Base-by-base conservation (phyloP, 1,284 basidiomycete species). In the Psilocybe mexicana region DNA sequence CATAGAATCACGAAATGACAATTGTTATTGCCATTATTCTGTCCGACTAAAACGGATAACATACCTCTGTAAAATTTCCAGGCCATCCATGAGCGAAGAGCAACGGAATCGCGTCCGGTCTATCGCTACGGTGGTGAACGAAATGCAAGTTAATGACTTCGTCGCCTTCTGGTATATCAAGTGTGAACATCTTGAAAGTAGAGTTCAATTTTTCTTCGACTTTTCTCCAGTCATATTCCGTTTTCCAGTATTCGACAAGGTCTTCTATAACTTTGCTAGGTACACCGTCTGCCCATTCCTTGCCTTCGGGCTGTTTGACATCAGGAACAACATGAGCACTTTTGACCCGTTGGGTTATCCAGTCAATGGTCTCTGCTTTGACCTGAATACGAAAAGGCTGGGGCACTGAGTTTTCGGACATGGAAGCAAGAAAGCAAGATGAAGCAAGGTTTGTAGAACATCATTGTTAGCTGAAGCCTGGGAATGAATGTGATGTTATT, bases 81-180 rank as follows among this genome's bases (percentile, higher is more conserved):
- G 79, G 79, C 78, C 78, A 79, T 5, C 79, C 79, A 64, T 80
- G 79, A n/a, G 75, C 71, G 58, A 80, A 79, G 2, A 80, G 65
- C 30, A 80, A 64, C 0, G 79, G 78, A 26, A 80, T 72, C 0
- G 78, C 77, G 33, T 70, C 65, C 51, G 66, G 55, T 24, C 66
- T 62, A 36, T 65, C 57, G 61, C 77, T 78, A 53, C 70, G 67
- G 56, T 77, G 69, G 60, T 80, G 78, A 1, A 79, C 73, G 57
- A 75, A 80, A 60, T 80, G 78, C 12, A 79, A 61, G n/a, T 70
- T 70, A 52, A 79, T 72, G 33, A 67, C 61, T 50, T 74, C 75
- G 42, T 70, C 71, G 5, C 67, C 73, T 10, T 76, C 73, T 14
- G 69, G 66, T 33, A 78, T 67, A 47, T 74, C 69, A 10, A 72